Conservation (phyloP, 75 land plant species). For the Isoetes taiwanensis region DNA sequence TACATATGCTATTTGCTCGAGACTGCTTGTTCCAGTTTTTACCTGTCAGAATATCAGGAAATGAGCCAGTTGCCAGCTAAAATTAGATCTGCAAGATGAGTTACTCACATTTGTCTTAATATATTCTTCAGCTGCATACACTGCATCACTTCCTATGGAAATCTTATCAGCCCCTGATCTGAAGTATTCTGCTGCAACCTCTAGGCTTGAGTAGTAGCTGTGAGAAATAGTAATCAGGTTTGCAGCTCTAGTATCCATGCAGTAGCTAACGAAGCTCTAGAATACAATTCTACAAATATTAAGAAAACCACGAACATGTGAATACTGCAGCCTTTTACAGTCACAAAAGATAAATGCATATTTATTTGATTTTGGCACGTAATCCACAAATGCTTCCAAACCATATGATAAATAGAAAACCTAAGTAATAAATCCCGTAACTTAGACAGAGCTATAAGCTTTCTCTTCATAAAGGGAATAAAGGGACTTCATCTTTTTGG, state of each 20-base stretch:
- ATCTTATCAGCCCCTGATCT: constrained; percentile 5
- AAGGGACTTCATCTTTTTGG: too few species aligned
- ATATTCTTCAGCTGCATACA: constrained; percentile 5
- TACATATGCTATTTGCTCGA: constrained; percentile 89
- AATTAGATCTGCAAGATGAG: background rate
- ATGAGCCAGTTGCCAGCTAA: background rate
- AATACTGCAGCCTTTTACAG: background rate
- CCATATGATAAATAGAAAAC: too few species aligned
- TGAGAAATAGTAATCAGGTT: background rate
- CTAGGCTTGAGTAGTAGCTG: constrained; percentile 2
- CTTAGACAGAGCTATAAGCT: too few species aligned
- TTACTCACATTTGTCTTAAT: background rate
- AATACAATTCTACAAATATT: too few species aligned
- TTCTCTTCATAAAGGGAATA: too few species aligned
- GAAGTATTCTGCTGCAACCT: constrained; percentile 4
- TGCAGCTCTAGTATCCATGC: too few species aligned
- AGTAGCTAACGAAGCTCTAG: too few species aligned
- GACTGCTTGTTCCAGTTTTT: constrained; percentile 85
- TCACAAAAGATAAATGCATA: background rate
- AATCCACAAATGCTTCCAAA: background rate
- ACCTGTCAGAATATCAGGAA: constrained; percentile 37
- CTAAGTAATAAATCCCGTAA: too few species aligned
- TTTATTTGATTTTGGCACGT: background rate
- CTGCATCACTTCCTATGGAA: constrained; percentile 1
- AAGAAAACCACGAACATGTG: too few species aligned